Evolutionary conservation across 2,329 filamentous ascomycete genomes (phyloP), one percentile per base, ranked within the genome.

Genomic region (Pyrenochaeta sp.): DNA sequence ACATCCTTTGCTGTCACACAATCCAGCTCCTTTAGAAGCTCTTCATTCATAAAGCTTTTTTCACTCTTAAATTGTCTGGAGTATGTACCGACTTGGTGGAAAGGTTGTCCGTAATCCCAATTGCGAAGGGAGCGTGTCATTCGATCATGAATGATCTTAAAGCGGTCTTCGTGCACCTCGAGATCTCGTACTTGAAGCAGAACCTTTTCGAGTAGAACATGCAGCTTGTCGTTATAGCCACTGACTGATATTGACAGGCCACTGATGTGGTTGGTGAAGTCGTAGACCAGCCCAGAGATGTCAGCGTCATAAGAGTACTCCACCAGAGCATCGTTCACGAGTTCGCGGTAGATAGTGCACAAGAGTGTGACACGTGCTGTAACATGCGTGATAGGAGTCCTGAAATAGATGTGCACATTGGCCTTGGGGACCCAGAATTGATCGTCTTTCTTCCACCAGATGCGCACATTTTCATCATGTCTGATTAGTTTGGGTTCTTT

Each of bases 371-470:
- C 93, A 51, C 90, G 87, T 1, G 92, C 90, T 4, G 90, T 92
- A 1, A 90, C 85, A 72, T 87, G 88, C n/a, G 90, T 87, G 40
- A 96, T 77, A 0, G 92, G 90, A 54, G 89, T 96, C 65, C 88
- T 86, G 61, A 96, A 83, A 63, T 88, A 91, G 60, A 97, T 86
- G 61, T 92, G 85, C 15, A 98, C 81, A 54, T 92, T 95, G 3
- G 91, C 95, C 75, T 96, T 97, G 7, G 95, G 95, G 9, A 98
- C 95, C 93, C 94, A 98, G 77, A 98, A 99, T 0, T 89, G 92
- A 66, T 99, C 95, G 68, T 99, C 95, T 78, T 98, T 98, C 81
- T 99, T 99, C 82, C 88, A 97, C 95, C 95, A 99, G 2, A 91
- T 89, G 27, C 93, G 87, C 0, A 91, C 87, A 30, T 87, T 80